Evolutionary conservation across 2,329 filamentous ascomycete species (phyloP).

Genomic region (Colletotrichum aenigma): DNA sequence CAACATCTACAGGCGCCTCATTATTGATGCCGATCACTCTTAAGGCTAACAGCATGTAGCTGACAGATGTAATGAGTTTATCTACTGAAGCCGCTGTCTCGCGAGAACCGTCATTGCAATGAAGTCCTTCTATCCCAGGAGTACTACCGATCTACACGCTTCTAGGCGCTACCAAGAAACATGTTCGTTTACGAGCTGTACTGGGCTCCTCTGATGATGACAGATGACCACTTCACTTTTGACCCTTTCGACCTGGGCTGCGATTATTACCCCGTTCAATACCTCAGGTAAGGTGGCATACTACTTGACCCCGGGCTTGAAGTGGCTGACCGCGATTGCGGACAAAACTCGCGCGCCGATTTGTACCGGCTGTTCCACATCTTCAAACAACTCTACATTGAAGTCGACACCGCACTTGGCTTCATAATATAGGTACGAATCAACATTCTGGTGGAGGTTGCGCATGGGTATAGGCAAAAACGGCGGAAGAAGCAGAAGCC

Average conservation of each 20-base stretch:
- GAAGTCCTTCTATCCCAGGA: not conserved
- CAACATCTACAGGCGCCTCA: not conserved
- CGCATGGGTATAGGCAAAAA: not conserved
- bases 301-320: not conserved
- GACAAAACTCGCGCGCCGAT: not conserved
- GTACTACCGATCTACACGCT: not conserved
- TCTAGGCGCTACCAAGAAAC: not conserved
- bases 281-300: not conserved
- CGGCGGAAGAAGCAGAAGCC: not conserved
- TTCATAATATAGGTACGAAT: too few species aligned
- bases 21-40: not conserved
- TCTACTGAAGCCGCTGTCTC: not conserved
- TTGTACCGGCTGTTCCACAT: not conserved
- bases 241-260: not conserved
- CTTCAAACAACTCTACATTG: not conserved
- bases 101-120: not conserved
- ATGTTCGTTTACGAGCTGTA: not conserved
- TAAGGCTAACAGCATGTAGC: not conserved
- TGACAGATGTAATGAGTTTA: not conserved
- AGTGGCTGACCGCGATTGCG: not conserved
- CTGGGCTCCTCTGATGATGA: not conserved
- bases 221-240: not conserved
- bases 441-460: not conserved
- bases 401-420: not conserved
- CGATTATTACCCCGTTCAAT: not conserved